A percentile compares a stretch with the other conserved stretches of the same genome.
phyloP scores from a whole-genome alignment of 1,284 basidiomycete species.

The Apiotrichum veenhuisii region DNA sequence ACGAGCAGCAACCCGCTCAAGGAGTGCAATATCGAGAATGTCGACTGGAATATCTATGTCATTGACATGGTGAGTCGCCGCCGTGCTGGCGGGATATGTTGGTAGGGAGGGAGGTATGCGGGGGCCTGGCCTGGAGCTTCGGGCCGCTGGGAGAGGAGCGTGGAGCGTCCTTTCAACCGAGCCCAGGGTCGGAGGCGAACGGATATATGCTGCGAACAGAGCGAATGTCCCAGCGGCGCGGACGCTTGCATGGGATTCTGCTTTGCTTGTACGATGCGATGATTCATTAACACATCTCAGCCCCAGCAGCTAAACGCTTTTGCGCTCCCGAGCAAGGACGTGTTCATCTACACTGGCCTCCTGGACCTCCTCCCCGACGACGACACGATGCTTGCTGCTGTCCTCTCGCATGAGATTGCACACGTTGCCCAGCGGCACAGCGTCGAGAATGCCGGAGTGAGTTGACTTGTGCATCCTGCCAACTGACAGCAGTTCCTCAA shows the following conservation, averaged over 20 bases:
- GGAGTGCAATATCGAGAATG: conserved; percentile 35
- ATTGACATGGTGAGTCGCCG: conserved; percentile 48
- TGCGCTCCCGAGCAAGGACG: conserved; percentile 54
- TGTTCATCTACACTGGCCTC: conserved; percentile 55
- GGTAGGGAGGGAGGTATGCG: too few species aligned
- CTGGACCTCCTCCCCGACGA: conserved; percentile 50
- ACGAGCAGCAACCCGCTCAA: conserved; percentile 52
- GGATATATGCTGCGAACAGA: too few species aligned
- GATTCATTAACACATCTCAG: conserved; percentile 20
- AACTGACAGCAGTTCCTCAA: conserved; percentile 49
- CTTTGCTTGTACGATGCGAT: background rate
- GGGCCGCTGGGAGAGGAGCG: too few species aligned
- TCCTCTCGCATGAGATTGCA: conserved; percentile 53
- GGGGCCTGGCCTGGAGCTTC: too few species aligned
- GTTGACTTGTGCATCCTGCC: conserved; percentile 7
- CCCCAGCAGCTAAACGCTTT: conserved; percentile 52
- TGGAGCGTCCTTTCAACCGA: too few species aligned
- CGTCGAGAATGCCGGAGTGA: conserved; percentile 53
- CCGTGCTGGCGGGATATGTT: too few species aligned
- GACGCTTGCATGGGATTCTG: too few species aligned
- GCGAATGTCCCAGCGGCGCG: too few species aligned
- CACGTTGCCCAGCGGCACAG: conserved; percentile 54
- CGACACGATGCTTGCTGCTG: conserved; percentile 53
- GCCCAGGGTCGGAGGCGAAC: too few species aligned
- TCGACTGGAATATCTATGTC: conserved; percentile 54